A percentile compares a stretch with the other conserved stretches of the same genome.
phyloP scores from a whole-genome alignment of 1,139 yeast genomes.

The Blastobotrys malaysiensis region DNA sequence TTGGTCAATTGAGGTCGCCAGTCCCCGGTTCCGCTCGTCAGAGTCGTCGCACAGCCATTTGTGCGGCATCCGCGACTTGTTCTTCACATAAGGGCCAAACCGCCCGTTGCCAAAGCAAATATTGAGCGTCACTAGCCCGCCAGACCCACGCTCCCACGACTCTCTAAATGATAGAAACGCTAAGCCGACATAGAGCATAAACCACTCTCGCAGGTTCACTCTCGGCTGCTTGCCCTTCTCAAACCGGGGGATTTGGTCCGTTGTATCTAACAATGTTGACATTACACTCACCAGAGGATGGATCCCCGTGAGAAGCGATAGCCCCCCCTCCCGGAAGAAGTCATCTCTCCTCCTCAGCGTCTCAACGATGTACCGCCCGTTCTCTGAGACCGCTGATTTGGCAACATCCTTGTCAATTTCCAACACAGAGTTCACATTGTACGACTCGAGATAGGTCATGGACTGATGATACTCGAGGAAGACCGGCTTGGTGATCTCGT shows the following conservation, averaged over 20 bases:
- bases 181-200: slow-evolving; percentile 1
- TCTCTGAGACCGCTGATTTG: not conserved
- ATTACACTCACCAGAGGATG: slow-evolving; percentile 2
- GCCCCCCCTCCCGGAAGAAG: not conserved
- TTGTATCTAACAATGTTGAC: not conserved
- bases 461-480: not conserved
- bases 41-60: not conserved
- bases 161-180: slow-evolving; percentile 4
- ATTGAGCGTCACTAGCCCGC: slow-evolving; percentile 9
- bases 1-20: not conserved
- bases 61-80: not conserved
- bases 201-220: slow-evolving; percentile 2
- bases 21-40: not conserved
- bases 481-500: not conserved
- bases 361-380: not conserved
- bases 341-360: not conserved
- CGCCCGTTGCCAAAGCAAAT: not conserved
- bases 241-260: slow-evolving; percentile 1
- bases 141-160: slow-evolving; percentile 12
- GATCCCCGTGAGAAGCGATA: not conserved
- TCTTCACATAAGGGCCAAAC: slow-evolving; percentile 1
- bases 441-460: not conserved
- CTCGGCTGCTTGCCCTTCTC: not conserved
- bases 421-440: not conserved
- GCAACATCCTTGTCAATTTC: not conserved